These are phyloP conservation scores for Paramecium octaurelia DNA, from an alignment of 73 alveolate genomes.

Conservation along the genomic window DNA sequence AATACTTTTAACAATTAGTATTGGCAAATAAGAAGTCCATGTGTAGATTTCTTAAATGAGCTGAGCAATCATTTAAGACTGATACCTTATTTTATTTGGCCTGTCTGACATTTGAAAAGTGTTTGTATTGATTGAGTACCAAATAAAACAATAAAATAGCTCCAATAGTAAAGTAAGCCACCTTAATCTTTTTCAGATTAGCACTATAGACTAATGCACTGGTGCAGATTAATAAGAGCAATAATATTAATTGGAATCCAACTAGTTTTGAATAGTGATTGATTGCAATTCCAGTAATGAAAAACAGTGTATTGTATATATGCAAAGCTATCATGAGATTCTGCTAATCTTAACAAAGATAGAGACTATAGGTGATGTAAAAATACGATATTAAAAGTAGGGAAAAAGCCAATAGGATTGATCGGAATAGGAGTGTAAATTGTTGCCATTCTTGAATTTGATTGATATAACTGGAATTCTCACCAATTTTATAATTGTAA, in stretches of 20 bases:
- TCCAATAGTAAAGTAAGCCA: not conserved
- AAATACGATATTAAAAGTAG: not conserved
- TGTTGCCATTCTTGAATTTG: not conserved
- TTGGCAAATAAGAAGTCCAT: not conserved
- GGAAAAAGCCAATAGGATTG: not conserved
- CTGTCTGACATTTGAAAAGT: not conserved
- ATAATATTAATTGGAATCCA: not conserved
- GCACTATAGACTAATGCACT: not conserved
- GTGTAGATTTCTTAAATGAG: not conserved
- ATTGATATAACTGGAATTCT: not conserved
- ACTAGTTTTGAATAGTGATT: not conserved
- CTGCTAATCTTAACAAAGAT: not conserved
- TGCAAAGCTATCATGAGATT: not conserved
- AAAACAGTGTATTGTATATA: not conserved
- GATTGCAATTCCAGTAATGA: not conserved
- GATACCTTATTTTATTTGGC: not conserved
- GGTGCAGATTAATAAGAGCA: not conserved
- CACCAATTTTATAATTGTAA: not conserved
- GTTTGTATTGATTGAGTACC: not conserved
- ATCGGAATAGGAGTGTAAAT: not conserved
- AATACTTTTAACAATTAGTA: not conserved
- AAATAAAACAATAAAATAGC: not conserved
- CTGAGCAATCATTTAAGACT: not conserved
- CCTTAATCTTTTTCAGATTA: not conserved
- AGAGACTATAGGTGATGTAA: not conserved